A percentile compares a stretch with the other conserved stretches of the same genome.
phyloP scores from a whole-genome alignment of 2,329 filamentous ascomycete species.

The Chalaropsis thielavioides region DNA sequence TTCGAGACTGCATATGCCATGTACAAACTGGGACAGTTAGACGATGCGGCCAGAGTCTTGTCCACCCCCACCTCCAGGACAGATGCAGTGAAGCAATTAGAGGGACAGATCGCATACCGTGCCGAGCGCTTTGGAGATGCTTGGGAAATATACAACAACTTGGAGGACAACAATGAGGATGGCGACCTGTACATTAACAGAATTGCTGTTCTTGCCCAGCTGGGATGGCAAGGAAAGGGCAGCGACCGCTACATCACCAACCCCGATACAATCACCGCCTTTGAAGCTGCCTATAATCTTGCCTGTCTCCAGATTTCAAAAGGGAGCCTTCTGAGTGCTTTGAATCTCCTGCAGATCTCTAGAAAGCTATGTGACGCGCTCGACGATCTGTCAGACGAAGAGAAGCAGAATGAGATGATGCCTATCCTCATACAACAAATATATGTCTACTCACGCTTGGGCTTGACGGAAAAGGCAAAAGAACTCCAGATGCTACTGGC shows the following conservation, averaged over 20 bases:
- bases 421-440: constrained; percentile 65
- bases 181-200: constrained; percentile 65
- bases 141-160: constrained; percentile 43
- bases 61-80: constrained; percentile 19
- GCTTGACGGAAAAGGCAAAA: constrained; percentile 50
- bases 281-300: constrained; percentile 70
- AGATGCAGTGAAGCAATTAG: constrained; percentile 36
- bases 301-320: constrained; percentile 59
- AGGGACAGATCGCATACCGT: constrained; percentile 58
- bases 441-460: constrained; percentile 53
- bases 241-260: constrained; percentile 18
- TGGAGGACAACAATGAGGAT: constrained; percentile 42
- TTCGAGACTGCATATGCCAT: constrained; percentile 70
- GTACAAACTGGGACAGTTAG: constrained; percentile 60
- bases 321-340: constrained; percentile 49
- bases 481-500: constrained; percentile 47
- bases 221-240: constrained; percentile 51
- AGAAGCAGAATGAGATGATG: constrained; percentile 58
- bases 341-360: constrained; percentile 54
- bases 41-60: constrained; percentile 36
- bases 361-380: constrained; percentile 56
- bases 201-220: constrained; percentile 56
- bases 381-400: constrained; percentile 58
- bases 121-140: constrained; percentile 58
- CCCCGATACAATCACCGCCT: constrained; percentile 38